Evolutionary conservation across 768 basidiomycete genomes (phyloP).

Genomic region (Fibroporia radiculosa): DNA sequence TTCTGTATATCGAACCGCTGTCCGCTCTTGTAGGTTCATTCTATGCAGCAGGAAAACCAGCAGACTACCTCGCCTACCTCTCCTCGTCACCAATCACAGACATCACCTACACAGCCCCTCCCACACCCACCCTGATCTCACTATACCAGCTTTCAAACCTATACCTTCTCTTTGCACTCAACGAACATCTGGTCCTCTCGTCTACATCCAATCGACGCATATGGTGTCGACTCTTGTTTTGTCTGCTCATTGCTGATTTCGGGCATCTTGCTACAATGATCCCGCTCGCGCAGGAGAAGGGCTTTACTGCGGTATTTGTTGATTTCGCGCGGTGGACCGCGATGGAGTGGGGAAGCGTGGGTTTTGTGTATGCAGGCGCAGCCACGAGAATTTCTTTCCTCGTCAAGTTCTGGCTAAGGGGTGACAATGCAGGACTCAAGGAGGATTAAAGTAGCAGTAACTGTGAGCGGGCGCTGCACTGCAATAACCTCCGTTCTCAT

Average conservation of each 20-base stretch:
- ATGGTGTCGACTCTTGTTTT: conserved; percentile 36
- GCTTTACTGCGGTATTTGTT: conserved; percentile 30
- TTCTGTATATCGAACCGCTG: conserved; percentile 44
- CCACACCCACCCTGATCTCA: conserved; percentile 30
- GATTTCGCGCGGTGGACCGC: conserved; percentile 41
- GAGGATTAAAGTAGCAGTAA: too few relatives aligned
- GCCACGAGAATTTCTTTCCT: conserved; percentile 35
- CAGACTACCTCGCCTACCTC: conserved; percentile 33
- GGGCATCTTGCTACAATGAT: conserved; percentile 40
- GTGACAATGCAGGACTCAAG: too few relatives aligned
- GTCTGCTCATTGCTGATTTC: conserved; percentile 41
- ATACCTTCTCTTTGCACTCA: conserved; percentile 43
- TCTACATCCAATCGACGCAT: conserved; percentile 32
- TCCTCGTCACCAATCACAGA: conserved; percentile 7
- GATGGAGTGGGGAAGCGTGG: conserved; percentile 48
- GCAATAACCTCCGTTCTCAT: too few relatives aligned
- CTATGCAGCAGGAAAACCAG: conserved; percentile 35
- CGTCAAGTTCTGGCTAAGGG: conserved; percentile 26
- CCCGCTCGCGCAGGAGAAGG: conserved; percentile 28
- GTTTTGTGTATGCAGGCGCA: conserved; percentile 43
- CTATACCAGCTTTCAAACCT: conserved; percentile 43
- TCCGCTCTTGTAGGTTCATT: conserved; percentile 41
- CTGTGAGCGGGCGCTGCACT: too few relatives aligned
- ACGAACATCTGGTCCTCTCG: conserved; percentile 42
- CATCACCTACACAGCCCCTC: conserved; percentile 5